Percentiles rank a stretch among this genome's conserved stretches.
Conservation (phyloP, 169 alveolate genomes). For the Plasmodium gallinaceum region DNA sequence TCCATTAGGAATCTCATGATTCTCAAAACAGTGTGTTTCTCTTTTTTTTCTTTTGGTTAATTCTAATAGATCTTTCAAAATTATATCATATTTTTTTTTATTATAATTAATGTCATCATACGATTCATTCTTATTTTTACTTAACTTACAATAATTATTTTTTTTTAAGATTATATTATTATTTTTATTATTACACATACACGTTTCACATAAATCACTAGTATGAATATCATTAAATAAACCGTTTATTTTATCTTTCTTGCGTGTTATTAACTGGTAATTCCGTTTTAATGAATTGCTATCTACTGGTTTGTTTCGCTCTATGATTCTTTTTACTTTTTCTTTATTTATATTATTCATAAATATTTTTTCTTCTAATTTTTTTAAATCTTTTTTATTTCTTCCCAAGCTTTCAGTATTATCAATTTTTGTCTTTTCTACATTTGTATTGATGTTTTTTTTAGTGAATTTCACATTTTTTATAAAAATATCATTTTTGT, state of each 20-base stretch:
- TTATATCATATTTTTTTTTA: constrained; percentile 10
- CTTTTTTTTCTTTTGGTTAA: not conserved
- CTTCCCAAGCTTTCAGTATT: not conserved
- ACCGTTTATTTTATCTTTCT: no score
- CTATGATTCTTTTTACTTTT: not conserved
- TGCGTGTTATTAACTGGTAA: no score
- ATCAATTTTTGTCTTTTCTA: no score
- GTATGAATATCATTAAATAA: not conserved
- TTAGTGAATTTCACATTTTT: no score
- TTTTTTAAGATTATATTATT: not conserved
- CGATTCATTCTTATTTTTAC: constrained; percentile 1
- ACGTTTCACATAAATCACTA: not conserved
- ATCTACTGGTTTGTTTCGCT: no score
- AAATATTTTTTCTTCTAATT: not conserved
- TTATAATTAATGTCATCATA: not conserved
- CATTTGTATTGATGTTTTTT: no score
- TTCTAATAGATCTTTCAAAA: constrained; percentile 34
- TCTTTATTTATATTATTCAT: not conserved
- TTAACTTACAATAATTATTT: not conserved
- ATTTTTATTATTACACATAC: not conserved
- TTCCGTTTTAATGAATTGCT: no score
- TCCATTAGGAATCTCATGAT: not conserved
- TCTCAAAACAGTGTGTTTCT: constrained; percentile 2
- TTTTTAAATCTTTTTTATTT: not conserved
- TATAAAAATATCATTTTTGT: no score